Conservation (phyloP, 1,139 yeast genomes). For the Meyerozyma sp. region DNA sequence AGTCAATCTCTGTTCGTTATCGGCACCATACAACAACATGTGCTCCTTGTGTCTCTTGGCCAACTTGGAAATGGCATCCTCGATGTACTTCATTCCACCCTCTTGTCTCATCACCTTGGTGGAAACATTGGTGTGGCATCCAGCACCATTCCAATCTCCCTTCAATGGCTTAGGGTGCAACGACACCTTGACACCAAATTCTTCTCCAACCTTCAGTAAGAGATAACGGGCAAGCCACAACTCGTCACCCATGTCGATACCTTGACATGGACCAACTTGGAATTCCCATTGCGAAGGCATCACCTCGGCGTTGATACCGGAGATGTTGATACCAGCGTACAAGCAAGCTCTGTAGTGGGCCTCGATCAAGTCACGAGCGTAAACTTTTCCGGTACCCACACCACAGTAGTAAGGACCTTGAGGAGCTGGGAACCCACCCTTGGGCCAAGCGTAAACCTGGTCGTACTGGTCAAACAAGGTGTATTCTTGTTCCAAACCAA, state of each 20-base stretch:
- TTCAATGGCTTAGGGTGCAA: constrained; percentile 98
- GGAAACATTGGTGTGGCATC: constrained; percentile 98
- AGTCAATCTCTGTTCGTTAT: constrained; percentile 90
- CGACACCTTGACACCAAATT: constrained; percentile 96
- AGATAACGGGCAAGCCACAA: constrained; percentile 95
- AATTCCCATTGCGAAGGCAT: constrained; percentile 99
- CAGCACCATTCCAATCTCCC: constrained; percentile 99
- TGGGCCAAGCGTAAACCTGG: constrained; percentile 96
- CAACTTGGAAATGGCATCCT: constrained; percentile 86
- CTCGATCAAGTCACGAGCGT: constrained; percentile 96
- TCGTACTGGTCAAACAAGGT: constrained; percentile 90
- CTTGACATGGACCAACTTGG: constrained; percentile 98
- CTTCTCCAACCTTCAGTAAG: constrained; percentile 93
- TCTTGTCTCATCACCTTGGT: constrained; percentile 85
- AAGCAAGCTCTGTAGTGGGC: constrained; percentile 99
- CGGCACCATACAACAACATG: constrained; percentile 90
- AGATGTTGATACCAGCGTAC: constrained; percentile 80
- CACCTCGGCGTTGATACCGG: constrained; percentile 98
- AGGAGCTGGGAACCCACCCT: constrained; percentile 99
- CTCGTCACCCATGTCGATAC: constrained; percentile 95
- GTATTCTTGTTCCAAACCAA: constrained; percentile 98
- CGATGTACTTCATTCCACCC: constrained; percentile 95
- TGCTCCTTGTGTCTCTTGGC: constrained; percentile 97
- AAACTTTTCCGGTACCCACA: constrained; percentile 98
- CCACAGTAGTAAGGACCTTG: constrained; percentile 99